A percentile compares a stretch with the other conserved stretches of the same genome.
Conservation (phyloP, 1,284 basidiomycete species). For the Tremellales sp. region DNA sequence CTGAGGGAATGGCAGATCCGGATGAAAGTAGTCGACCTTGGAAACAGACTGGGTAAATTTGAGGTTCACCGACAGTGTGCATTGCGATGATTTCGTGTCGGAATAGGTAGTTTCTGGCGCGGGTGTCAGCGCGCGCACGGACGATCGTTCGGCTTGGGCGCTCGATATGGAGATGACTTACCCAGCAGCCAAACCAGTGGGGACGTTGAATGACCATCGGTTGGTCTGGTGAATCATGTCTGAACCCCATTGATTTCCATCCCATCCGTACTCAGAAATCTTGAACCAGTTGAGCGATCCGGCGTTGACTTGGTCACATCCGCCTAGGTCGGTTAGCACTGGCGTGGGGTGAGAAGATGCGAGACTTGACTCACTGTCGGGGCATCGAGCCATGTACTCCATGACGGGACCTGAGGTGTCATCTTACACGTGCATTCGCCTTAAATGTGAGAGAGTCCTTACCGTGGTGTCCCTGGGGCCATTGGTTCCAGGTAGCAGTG, state of each 20-base stretch:
- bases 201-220: constrained; percentile 19
- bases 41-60: constrained; percentile 29
- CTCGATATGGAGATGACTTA: neutral
- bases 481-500: constrained; percentile 19
- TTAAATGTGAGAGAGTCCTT: neutral
- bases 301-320: constrained; percentile 24
- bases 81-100: constrained; percentile 24
- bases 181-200: constrained; percentile 17
- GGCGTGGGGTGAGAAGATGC: neutral
- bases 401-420: constrained; percentile 12
- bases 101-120: constrained; percentile 24
- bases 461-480: constrained; percentile 11
- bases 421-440: neutral
- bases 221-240: constrained; percentile 11
- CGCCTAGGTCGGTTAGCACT: neutral
- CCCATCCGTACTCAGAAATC: constrained; percentile 19
- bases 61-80: constrained; percentile 20
- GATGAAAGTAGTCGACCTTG: constrained; percentile 22
- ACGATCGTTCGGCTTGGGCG: neutral
- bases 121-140: neutral
- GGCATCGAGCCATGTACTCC: constrained; percentile 19
- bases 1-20: constrained; percentile 18
- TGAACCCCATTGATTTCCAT: constrained; percentile 17
- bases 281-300: constrained; percentile 31
- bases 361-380: constrained; percentile 1